Evolutionary conservation across 495 filamentous ascomycete genomes (phyloP), one percentile per base, ranked within the genome.

Genomic region (Rusavskia elegans): DNA sequence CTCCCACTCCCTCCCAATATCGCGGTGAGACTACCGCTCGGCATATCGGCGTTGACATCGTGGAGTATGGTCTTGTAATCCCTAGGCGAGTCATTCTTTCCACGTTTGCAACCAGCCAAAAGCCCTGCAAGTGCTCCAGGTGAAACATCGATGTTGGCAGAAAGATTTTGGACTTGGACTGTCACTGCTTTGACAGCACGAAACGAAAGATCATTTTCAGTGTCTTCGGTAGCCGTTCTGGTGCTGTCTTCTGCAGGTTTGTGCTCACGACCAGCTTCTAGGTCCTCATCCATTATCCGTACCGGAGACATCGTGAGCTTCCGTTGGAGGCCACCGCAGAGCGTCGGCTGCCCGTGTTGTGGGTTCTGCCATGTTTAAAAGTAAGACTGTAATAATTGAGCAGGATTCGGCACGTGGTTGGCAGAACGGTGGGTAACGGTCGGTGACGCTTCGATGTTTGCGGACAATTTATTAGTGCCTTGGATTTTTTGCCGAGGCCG

Each of bases 1-100:
- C 76, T 81, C 25, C 83, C 83, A 62, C 79, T 83, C 6, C 81
- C 78, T 5, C 84, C 84, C 49, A 87, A 78, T 49, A 88, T 85
- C 1, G 81, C 82, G 4, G 80, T 84, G 20, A 88, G 61, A 30
- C 77, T 81, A 13, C 84, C 81, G 48, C 67, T 65, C 20, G 70
- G 69, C 67, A 83, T 78, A 17, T 68, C 60, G 4, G 76, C 76
- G 44, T 68, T 73, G 8, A 83, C 69, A 41, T 67, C 63, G 52
- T 76, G 65, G 16, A 83, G 63, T 30, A 83, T 78, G 1, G 63
- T 57, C 40, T 63, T 60, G 42, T 63, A 50, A 29, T 64, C 56
- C 50, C 55, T 50, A 17, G 59, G 19, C 7, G 36, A 9, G 25
- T 4, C 8, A 5, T 29, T 5, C 44, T 39, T 56, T 27, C 35